Base-by-base conservation (phyloP, 345 rosid species). In the Rubroshorea leprosula region DNA sequence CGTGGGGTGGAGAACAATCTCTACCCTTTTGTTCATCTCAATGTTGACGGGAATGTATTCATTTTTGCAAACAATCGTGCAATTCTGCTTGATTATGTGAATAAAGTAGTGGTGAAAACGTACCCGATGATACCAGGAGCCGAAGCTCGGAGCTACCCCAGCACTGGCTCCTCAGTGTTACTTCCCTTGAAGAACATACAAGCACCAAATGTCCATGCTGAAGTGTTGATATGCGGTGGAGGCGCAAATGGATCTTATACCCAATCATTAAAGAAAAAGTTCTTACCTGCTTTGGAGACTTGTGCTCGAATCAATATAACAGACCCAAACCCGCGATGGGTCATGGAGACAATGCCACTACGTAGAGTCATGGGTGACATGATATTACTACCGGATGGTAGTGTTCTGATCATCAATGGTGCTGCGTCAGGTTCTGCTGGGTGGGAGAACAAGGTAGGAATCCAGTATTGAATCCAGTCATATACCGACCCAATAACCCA, bases 291-390 rank as follows among this genome's bases (percentile, higher is more conserved):
- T 2, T 65, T 90, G 48, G 68, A 78, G 21, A 87, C 89, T 5
- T 90, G 97, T 60, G 94, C 75, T 0, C 70, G 96, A 72, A 80
- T 91, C 38, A 82, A 74, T 55, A 80, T 85, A 65, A 83, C 77
- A 62, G 96, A 83, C 20, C 73, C 75, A 13, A 76, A 78, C 46
- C 91, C 97, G 8, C 51, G 45, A 5, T 90, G 97, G 97, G 65
- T 35, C 27, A 62, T 83, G 54, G 98, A 91, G 68, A 80, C 71
- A 5, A 85, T 91, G 98, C 92, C 98, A 5, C 25, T 8, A 15
- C 68, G 82, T 11, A 78, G 95, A 72, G 83, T 77, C 31, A 88
- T 91, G 98, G 84, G 95, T 23, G 98, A 88, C 74, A 83, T 88
- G 98, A 71, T 52, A 3, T 54, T 85, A 61, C 92, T 91, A 38